Conservation (phyloP, 257 asterid genomes). For the Voacanga thouarsii region DNA sequence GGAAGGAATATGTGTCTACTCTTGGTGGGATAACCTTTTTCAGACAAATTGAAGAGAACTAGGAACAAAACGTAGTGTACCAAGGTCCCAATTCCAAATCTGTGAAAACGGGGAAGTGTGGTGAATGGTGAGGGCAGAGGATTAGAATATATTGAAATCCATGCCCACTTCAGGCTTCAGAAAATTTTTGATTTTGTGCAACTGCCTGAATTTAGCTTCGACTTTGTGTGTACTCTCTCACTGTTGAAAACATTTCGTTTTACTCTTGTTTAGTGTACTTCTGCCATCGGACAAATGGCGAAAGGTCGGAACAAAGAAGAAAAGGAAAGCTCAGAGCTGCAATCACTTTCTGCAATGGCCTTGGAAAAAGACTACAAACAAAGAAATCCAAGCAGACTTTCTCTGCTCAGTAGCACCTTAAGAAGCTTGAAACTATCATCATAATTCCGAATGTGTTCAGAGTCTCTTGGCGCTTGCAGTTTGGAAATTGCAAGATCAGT, state of each 20-base stretch:
- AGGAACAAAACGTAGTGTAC: neutral
- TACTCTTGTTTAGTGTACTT: slow-evolving; percentile 50
- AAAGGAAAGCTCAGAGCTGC: slow-evolving; percentile 70
- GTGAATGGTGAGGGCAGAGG: neutral
- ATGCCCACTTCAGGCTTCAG: neutral
- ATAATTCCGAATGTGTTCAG: neutral
- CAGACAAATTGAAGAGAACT: neutral
- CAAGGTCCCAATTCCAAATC: neutral
- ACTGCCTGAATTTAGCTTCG: neutral
- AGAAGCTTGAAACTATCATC: slow-evolving; percentile 62
- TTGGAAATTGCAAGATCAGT: neutral
- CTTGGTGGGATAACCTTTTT: neutral
- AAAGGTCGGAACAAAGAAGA: slow-evolving; percentile 91
- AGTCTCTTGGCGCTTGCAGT: neutral
- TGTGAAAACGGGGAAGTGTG: neutral
- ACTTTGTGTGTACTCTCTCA: neutral
- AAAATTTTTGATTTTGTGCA: neutral
- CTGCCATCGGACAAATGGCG: slow-evolving; percentile 69
- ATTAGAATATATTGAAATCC: neutral
- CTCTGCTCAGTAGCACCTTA: slow-evolving; percentile 52
- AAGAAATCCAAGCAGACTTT: slow-evolving; percentile 54
- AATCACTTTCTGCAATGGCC: slow-evolving; percentile 62
- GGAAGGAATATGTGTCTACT: neutral
- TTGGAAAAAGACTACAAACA: slow-evolving; percentile 69
- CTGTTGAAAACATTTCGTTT: slow-evolving; percentile 16